Evolutionary conservation across 495 filamentous ascomycete species (phyloP), one percentile per base, ranked within the genome.

Genomic region (Haplographium delicatum): DNA sequence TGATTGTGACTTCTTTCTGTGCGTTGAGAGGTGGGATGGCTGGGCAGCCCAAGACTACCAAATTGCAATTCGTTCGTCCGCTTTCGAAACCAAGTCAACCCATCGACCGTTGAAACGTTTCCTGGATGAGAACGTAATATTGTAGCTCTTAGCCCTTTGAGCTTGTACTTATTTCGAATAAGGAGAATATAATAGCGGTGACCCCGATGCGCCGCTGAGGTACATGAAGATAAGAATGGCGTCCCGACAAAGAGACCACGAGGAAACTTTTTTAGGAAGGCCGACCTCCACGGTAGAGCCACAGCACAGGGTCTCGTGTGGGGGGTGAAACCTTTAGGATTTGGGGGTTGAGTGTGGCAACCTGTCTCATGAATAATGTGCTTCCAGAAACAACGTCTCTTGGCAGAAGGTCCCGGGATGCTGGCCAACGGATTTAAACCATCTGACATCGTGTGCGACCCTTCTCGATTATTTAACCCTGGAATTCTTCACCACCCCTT

Each of bases 401-500:
- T n/a, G n/a, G n/a, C n/a, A 35, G 13, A 51, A 30, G 13, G 3
- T 30, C 42, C 53, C 41, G 35, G 27, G 41, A 41, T 51, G 47
- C 35, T 57, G 48, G 47, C 54, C 48, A 57, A 57, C 54, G 43
- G 54, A 57, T 42, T 27, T 37, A 28, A 44, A 20, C 25, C 43
- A 51, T 47, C 48, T 51, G 54, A 51, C 54, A 57, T 46, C 53
- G 33, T 47, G 48, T 51, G 48, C 25, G 37, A 51, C 30, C 41
- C 7, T 37, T 47, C 18, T 33, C 27, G n/a, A 31, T 22, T 50
- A 26, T 40, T 24, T 41, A 20, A n/a, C 15, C 19, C 51, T 39
- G 45, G 33, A 28, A 49, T 38, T 23, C 15, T 39, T 50, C 30
- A 31, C 52, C 6, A 15, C 24, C 41, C 23, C 19, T 38, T 44